phyloP scores from a whole-genome alignment of 768 basidiomycete genomes.

The Paxillus rubicundulus region DNA sequence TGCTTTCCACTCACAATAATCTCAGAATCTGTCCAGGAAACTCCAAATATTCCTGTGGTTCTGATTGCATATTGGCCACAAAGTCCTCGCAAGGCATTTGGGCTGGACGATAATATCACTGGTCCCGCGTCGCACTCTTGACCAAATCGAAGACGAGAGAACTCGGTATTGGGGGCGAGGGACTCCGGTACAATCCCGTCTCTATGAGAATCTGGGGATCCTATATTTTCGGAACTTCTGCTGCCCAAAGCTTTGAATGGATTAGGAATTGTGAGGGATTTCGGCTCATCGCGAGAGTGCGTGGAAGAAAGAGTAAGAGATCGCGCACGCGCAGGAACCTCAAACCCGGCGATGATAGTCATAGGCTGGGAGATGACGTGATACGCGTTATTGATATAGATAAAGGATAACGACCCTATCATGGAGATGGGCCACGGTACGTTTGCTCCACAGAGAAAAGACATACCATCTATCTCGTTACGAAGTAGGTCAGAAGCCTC shows the following conservation, averaged over 20 bases:
- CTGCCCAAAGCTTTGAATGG: constrained; percentile 58
- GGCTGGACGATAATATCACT: constrained; percentile 13
- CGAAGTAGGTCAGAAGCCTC: constrained; percentile 44
- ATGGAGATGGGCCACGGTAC: constrained; percentile 12
- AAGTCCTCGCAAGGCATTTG: constrained; percentile 15
- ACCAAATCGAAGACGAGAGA: constrained; percentile 25
- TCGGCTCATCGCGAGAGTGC: constrained; percentile 23
- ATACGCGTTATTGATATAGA: constrained; percentile 42
- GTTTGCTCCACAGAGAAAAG: not conserved
- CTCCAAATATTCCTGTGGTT: constrained; percentile 34
- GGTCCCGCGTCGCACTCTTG: constrained; percentile 19
- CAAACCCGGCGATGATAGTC: constrained; percentile 27
- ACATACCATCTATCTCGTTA: constrained; percentile 47
- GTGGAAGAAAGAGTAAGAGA: constrained; percentile 17
- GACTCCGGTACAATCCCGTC: constrained; percentile 22
- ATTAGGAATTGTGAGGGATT: constrained; percentile 52
- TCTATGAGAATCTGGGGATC: constrained; percentile 18
- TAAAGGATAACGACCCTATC: constrained; percentile 23
- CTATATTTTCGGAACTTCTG: constrained; percentile 48
- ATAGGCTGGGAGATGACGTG: constrained; percentile 46
- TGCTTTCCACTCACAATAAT: constrained; percentile 18
- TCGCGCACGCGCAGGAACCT: constrained; percentile 9
- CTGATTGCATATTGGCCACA: constrained; percentile 19
- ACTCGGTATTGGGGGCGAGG: constrained; percentile 21
- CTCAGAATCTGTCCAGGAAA: constrained; percentile 48